phyloP scores from a whole-genome alignment of 2,329 filamentous ascomycete species.

The Podosphaera xanthii region DNA sequence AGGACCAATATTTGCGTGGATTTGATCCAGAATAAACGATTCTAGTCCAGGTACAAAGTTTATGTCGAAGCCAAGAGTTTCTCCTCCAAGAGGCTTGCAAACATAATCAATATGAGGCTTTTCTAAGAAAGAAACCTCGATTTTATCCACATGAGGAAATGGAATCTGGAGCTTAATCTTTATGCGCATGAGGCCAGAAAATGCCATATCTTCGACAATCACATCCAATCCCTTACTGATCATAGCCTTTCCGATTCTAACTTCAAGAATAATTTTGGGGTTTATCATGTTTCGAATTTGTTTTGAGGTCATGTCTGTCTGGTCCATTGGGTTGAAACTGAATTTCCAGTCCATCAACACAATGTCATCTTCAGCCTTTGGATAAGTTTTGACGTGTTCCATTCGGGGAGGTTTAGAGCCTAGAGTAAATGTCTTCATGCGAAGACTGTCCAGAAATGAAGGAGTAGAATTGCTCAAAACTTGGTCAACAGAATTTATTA shows the following conservation, averaged over 20 bases:
- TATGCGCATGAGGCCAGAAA: conserved; percentile 83
- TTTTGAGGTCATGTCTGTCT: conserved; percentile 66
- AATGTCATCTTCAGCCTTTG: conserved; percentile 81
- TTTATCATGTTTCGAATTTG: conserved; percentile 93
- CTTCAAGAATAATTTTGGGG: conserved; percentile 85
- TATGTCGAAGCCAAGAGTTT: conserved; percentile 92
- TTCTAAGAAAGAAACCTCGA: conserved; percentile 88
- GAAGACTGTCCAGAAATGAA: conserved; percentile 76
- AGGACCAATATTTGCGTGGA: conserved; percentile 76
- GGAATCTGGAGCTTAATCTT: conserved; percentile 94
- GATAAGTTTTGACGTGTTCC: conserved; percentile 96
- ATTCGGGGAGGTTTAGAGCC: conserved; percentile 87
- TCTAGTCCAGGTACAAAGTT: conserved; percentile 95
- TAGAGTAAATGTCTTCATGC: conserved; percentile 80
- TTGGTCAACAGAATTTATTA: conserved; percentile 87
- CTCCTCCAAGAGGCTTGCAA: conserved; percentile 89
- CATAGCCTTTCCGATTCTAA: conserved; percentile 84
- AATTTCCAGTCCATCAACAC: conserved; percentile 99
- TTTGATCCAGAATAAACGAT: conserved; percentile 82
- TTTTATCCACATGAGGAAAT: conserved; percentile 82
- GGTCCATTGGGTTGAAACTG: conserved; percentile 94
- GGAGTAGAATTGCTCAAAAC: conserved; percentile 83
- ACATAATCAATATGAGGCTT: conserved; percentile 78
- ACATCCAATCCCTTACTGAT: conserved; percentile 93
- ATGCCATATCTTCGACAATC: conserved; percentile 95